A percentile compares a stretch with the other conserved stretches of the same genome.
phyloP scores from a whole-genome alignment of 768 basidiomycete genomes.

The Mycena maculata region DNA sequence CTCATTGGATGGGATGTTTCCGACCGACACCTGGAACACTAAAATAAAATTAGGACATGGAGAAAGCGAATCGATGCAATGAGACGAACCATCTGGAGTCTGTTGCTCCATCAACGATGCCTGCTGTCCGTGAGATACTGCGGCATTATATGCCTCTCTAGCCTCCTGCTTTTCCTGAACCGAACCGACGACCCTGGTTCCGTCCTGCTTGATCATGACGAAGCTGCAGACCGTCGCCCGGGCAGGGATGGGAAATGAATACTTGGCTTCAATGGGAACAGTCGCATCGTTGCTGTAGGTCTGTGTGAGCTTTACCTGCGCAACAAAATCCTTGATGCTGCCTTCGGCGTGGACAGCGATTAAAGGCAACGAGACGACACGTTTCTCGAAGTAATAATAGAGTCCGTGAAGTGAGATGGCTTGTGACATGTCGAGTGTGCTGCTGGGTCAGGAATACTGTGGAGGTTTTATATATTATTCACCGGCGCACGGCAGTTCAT shows the following conservation, averaged over 20 bases:
- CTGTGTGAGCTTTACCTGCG: constrained; percentile 30
- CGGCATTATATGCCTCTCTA: constrained; percentile 17
- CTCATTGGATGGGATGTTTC: constrained; percentile 19
- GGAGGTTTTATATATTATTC: too few relatives aligned
- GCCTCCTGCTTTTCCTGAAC: constrained; percentile 33
- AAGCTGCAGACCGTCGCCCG: constrained; percentile 19
- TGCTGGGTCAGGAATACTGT: too few relatives aligned
- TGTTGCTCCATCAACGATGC: constrained; percentile 26
- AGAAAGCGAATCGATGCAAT: neutral
- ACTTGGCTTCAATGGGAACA: constrained; percentile 25
- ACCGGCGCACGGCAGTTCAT: too few relatives aligned
- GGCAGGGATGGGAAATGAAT: constrained; percentile 29
- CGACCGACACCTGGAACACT: constrained; percentile 32
- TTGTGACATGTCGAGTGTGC: too few relatives aligned
- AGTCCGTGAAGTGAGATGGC: constrained; percentile 2
- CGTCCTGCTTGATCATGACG: constrained; percentile 29
- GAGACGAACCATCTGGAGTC: constrained; percentile 25
- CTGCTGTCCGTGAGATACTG: constrained; percentile 25
- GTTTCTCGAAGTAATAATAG: constrained; percentile 1
- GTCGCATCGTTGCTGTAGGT: constrained; percentile 27
- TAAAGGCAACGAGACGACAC: constrained; percentile 13
- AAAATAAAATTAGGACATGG: neutral
- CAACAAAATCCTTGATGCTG: constrained; percentile 29
- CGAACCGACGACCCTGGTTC: constrained; percentile 26
- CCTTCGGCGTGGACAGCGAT: constrained; percentile 16